Conservation (phyloP, 2,329 filamentous ascomycete species). For the Aspergillus sp. region DNA sequence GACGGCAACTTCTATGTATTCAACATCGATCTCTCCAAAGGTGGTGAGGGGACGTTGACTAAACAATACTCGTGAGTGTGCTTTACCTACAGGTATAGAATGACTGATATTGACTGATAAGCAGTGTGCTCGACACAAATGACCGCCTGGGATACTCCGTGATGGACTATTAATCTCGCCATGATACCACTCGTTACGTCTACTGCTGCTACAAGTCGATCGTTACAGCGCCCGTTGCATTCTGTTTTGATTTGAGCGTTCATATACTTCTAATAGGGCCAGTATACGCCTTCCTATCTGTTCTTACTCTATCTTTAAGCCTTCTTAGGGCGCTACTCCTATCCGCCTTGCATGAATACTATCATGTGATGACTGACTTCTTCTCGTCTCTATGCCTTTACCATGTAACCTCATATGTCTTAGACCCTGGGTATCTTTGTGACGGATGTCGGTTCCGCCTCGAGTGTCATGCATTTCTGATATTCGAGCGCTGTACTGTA, state of each 20-base stretch:
- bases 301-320: not conserved
- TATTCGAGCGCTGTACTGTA: not conserved
- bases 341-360: not conserved
- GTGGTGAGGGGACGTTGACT: conserved; percentile 85
- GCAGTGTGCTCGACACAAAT: conserved; percentile 47
- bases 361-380: not conserved
- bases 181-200: conserved; percentile 13
- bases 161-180: conserved; percentile 35
- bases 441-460: not conserved
- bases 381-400: too few relatives aligned
- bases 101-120: conserved; percentile 16
- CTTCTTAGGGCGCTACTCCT: not conserved
- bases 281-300: not conserved
- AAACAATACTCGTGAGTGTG: conserved; percentile 88
- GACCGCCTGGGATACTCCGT: conserved; percentile 42
- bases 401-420: not conserved
- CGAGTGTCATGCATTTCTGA: not conserved
- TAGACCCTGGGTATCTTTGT: not conserved
- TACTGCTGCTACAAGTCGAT: not conserved
- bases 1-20: conserved; percentile 95
- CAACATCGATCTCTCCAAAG: conserved; percentile 90
- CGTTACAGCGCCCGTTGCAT: conserved; percentile 1
- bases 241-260: conserved; percentile 5
- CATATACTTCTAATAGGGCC: conserved; percentile 1
- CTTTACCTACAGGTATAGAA: not conserved